Evolutionary conservation across 73 alveolate species (phyloP), one percentile per base, ranked within the genome.

Genomic region (Paramecium biaurelia): DNA sequence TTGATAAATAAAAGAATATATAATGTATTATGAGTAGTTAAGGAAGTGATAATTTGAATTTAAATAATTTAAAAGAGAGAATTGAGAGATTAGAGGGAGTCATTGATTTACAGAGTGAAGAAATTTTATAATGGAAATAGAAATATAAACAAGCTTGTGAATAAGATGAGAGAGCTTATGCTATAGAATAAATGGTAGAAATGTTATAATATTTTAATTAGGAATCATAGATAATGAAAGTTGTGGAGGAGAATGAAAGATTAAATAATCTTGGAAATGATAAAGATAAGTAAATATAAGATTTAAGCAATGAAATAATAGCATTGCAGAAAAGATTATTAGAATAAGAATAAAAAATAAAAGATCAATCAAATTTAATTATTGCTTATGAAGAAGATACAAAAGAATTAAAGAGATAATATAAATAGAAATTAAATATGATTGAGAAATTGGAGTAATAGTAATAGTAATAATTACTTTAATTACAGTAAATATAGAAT

Each of bases 231-330:
- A 79, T 79, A 4, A 79, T 79, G 90, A 41, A 79, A 79, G 90
- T 79, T 0, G 90, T 79, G 7, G 90, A 79, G 28, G 90, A 79
- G 53, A 79, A 79, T 47, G 90, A 79, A 18, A n/a, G 90, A 8
- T 34, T 79, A 20, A 79, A 79, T 42, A 79, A 79, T 47, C 7
- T 79, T 14, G 42, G 24, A 24, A 5, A 8, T 10, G 76, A 79
- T 9, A 43, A 45, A 18, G 70, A 79, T n/a, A 79, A 21, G 7
- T 2, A 79, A 47, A 79, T 79, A 1, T 11, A 42, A 12, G 70
- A 79, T n/a, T 8, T 79, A 12, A 72, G 59, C 18, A 15, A 72
- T 35, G 58, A 72, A 12, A 4, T 35, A 15, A 2, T 35, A 37
- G 8, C 20, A 20, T 14, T 38, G 30, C 18, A 72, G 10, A 72